These are phyloP conservation scores for Juglanconis oblonga DNA, from an alignment of 2,329 filamentous ascomycete genomes.

Conservation along the genomic window DNA sequence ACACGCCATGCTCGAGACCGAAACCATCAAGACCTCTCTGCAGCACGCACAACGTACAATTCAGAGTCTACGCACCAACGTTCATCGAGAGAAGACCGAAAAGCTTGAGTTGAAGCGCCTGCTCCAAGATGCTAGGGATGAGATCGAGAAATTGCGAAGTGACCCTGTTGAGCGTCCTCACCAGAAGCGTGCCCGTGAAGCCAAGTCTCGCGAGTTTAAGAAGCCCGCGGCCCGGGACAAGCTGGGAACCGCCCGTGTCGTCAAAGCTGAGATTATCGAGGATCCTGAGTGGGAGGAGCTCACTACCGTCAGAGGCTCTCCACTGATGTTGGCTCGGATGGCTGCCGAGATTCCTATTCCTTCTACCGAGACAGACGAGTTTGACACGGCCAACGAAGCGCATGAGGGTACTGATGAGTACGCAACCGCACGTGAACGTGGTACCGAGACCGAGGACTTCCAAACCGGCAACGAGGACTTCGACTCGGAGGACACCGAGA, in stretches of 20 bases:
- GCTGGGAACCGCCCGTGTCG: slow-evolving; percentile 71
- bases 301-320: slow-evolving; percentile 26
- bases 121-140: slow-evolving; percentile 91
- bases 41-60: slow-evolving; percentile 96
- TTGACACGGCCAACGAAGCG: slow-evolving; percentile 81
- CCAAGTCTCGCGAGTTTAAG: slow-evolving; percentile 68
- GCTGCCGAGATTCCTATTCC: slow-evolving; percentile 16
- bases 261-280: slow-evolving; percentile 76
- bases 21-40: slow-evolving; percentile 91
- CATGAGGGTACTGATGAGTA: slow-evolving; percentile 71
- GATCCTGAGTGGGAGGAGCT: slow-evolving; percentile 89
- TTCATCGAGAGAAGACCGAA: slow-evolving; percentile 97
- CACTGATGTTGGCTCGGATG: slow-evolving; percentile 10
- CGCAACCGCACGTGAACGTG: slow-evolving; percentile 71
- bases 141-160: slow-evolving; percentile 70
- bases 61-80: slow-evolving; percentile 88
- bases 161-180: slow-evolving; percentile 36
- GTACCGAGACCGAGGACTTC: slow-evolving; percentile 89
- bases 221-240: slow-evolving; percentile 66
- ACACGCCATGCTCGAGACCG: slow-evolving; percentile 87
- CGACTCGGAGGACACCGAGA: slow-evolving; percentile 79
- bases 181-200: slow-evolving; percentile 59
- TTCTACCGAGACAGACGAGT: slow-evolving; percentile 56
- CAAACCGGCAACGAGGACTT: slow-evolving; percentile 85
- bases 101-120: slow-evolving; percentile 94